phyloP scores from a whole-genome alignment of 1,139 yeast genomes.

The Candida sanyaensis region DNA sequence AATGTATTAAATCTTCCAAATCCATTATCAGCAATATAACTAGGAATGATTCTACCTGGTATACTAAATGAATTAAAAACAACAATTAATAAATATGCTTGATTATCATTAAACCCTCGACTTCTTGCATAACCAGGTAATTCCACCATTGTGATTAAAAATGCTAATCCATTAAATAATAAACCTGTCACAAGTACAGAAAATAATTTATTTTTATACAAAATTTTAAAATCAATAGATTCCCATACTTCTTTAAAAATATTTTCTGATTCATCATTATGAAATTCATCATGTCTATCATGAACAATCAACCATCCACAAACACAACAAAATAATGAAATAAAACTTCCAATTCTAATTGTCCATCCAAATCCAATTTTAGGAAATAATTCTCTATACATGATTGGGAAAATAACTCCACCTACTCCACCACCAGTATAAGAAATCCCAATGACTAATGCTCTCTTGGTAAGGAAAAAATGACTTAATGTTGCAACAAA shows the following conservation, averaged over 20 bases:
- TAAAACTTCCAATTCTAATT: constrained; percentile 26
- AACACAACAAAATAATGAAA: constrained; percentile 19
- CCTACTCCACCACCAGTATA: constrained; percentile 34
- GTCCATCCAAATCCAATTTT: constrained; percentile 33
- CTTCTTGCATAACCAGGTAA: constrained; percentile 32
- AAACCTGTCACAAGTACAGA: constrained; percentile 28
- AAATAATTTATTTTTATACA: constrained; percentile 26
- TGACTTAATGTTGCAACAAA: constrained; percentile 26
- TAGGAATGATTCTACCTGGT: constrained; percentile 31
- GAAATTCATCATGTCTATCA: constrained; percentile 25
- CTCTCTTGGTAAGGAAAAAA: constrained; percentile 23
- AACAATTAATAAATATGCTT: constrained; percentile 26
- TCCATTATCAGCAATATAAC: constrained; percentile 28
- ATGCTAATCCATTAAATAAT: constrained; percentile 34
- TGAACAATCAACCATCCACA: constrained; percentile 19
- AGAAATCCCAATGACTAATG: constrained; percentile 26
- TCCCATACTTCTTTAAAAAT: constrained; percentile 17
- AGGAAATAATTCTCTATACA: constrained; percentile 23
- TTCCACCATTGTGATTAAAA: constrained; percentile 26
- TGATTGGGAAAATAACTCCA: constrained; percentile 28
- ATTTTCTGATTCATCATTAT: constrained; percentile 4
- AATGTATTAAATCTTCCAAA: constrained; percentile 33
- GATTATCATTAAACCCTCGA: constrained; percentile 22
- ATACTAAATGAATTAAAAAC: constrained; percentile 32
- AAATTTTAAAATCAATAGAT: constrained; percentile 27